Evolutionary conservation across 1,139 yeast genomes (phyloP).

Genomic region (Casaregolazyma lundiana): DNA sequence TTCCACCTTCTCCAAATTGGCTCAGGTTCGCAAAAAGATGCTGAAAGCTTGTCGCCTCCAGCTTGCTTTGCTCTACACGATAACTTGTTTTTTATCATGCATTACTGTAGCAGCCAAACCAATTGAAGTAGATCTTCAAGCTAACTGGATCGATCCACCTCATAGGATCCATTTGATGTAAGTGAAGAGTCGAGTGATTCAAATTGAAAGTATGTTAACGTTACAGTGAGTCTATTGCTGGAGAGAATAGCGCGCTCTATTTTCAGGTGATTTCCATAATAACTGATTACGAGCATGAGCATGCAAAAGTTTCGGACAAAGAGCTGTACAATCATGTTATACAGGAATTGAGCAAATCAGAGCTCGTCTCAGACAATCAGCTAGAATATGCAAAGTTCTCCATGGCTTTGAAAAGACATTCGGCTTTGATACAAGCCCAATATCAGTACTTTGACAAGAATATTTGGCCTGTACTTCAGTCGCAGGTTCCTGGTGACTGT

Average conservation of each 20-base stretch:
- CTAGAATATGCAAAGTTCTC: conserved; percentile 46
- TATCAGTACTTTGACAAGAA: conserved; percentile 45
- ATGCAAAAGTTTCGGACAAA: conserved; percentile 35
- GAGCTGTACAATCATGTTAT: conserved; percentile 39
- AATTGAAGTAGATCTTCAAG: conserved; percentile 25
- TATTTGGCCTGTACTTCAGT: conserved; percentile 23
- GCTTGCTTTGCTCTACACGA: background rate
- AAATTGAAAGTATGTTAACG: background rate
- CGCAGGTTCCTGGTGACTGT: conserved; percentile 23
- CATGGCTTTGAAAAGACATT: conserved; percentile 47
- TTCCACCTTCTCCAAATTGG: background rate
- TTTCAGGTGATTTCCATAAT: conserved; percentile 43
- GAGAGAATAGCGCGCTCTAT: conserved; percentile 47
- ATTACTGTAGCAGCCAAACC: conserved; percentile 9
- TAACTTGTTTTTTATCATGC: background rate
- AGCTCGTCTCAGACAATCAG: conserved; percentile 20
- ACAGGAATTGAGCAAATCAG: conserved; percentile 29
- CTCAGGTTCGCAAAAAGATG: background rate
- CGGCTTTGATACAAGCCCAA: conserved; percentile 65
- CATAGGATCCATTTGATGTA: conserved; percentile 46
- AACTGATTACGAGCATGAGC: conserved; percentile 26
- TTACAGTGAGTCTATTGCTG: conserved; percentile 48
- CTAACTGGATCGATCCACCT: conserved; percentile 37
- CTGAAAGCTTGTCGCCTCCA: background rate
- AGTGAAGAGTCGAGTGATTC: conserved; percentile 19